Base-by-base conservation (phyloP, 305 asterid genomes). In the Fraxinus latifolia region DNA sequence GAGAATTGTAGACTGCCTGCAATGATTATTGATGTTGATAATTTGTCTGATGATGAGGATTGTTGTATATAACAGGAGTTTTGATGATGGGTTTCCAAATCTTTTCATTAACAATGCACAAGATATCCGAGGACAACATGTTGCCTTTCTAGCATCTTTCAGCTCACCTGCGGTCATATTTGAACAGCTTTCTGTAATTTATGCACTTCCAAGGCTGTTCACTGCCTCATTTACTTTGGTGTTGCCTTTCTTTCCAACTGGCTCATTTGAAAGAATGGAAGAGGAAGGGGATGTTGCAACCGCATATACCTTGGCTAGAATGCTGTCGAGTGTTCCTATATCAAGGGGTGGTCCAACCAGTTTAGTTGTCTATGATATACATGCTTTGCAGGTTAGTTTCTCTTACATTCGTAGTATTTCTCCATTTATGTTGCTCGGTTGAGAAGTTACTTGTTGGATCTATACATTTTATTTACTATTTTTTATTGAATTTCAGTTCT, bases 281-380 rank as follows among this genome's bases (percentile, higher is more conserved):
- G 99, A 94, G 91, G 99, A 96, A 87, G 99, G 98, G 32, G 99
- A 96, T 84, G 98, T 96, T 11, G 99, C 99, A 36, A 96, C 99
- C 80, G 99, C 99, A 2, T 96, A 92, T 86, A 96, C 99, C 80
- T 89, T 96, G 95, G 99, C 99, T 82, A 90, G 98, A 87, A 93
- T 96, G 93, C 84, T 96, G 25, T 96, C 99, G 17, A 94, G 95
- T 80, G 91, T 88, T 85, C 99, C 99, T 79, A 88, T 92, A 80
- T 93, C 99, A 11, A 93, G 98, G 89, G 99, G 99, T 67, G 99
- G 98, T 82, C 99, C 99, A 0, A 95, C 99, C 81, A 95, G 99
- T 86, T 88, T 95, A 76, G 99, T 95, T 84, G 89, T 95, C 86
- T 95, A 93, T 86, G 98, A 95, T 74, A 95, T 95, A 77, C 99